These are phyloP conservation scores for Salix dunnii DNA, from an alignment of 345 rosid species.

Conservation along the genomic window DNA sequence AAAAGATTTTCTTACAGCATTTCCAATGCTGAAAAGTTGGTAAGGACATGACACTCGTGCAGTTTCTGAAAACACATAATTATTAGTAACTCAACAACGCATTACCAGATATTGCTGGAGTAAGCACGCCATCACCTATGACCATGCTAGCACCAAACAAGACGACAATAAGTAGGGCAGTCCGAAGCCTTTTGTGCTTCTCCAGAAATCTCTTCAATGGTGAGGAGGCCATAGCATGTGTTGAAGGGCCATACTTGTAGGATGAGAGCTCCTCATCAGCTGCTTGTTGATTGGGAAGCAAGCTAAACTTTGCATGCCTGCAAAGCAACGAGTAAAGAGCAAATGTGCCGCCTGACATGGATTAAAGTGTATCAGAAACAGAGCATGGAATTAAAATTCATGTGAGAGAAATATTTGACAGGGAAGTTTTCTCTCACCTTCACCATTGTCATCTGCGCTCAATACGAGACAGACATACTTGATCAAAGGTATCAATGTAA, in stretches of 20 bases:
- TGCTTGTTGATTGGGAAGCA: constrained; percentile 94
- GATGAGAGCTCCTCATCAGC: constrained; percentile 93
- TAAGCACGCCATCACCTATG: constrained; percentile 87
- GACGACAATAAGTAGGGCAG: constrained; percentile 68
- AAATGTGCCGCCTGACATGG: constrained; percentile 72
- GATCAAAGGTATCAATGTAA: constrained; percentile 70
- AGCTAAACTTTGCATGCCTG: constrained; percentile 79
- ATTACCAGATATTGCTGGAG: constrained; percentile 85
- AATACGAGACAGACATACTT: constrained; percentile 61
- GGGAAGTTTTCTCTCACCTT: constrained; percentile 46
- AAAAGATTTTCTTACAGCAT: not conserved
- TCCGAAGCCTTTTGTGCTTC: constrained; percentile 68
- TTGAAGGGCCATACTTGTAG: constrained; percentile 62
- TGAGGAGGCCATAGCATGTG: constrained; percentile 39
- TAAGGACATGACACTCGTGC: not conserved
- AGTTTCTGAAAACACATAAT: not conserved
- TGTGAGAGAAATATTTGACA: not conserved
- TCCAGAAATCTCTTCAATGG: constrained; percentile 63
- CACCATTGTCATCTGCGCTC: constrained; percentile 79
- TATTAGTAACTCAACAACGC: not conserved
- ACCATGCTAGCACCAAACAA: constrained; percentile 83
- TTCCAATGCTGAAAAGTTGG: not conserved
- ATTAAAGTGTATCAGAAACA: constrained; percentile 20
- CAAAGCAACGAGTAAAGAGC: constrained; percentile 90
- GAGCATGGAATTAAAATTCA: not conserved